Evolutionary conservation across 2,329 filamentous ascomycete species (phyloP).

Genomic region (Pseudocercospora musae): DNA sequence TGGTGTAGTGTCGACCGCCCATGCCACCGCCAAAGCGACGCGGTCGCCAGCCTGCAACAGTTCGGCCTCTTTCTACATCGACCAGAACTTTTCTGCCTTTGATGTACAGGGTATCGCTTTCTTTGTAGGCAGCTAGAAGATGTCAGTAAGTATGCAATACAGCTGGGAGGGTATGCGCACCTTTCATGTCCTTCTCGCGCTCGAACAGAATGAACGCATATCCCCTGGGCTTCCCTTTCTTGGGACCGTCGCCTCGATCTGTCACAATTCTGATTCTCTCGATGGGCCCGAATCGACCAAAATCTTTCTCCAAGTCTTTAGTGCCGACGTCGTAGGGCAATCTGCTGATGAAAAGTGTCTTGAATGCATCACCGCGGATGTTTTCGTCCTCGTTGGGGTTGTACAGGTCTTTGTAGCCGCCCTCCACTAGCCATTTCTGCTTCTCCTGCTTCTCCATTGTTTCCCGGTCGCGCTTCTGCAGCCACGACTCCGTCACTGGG

Average conservation of each 20-base stretch:
- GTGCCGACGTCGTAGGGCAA: constrained; percentile 86
- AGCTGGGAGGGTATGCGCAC: constrained; percentile 51
- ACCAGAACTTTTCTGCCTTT: constrained; percentile 89
- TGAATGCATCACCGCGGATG: constrained; percentile 89
- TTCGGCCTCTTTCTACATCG: constrained; percentile 93
- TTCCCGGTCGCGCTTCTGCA: constrained; percentile 79
- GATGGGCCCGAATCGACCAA: constrained; percentile 88
- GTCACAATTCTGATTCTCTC: constrained; percentile 74
- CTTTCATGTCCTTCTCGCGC: constrained; percentile 98
- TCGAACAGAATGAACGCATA: constrained; percentile 98
- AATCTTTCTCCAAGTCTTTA: constrained; percentile 90
- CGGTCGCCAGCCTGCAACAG: constrained; percentile 89
- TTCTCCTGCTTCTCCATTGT: constrained; percentile 74
- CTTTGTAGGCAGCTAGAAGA: constrained; percentile 80
- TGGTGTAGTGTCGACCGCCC: constrained; percentile 89
- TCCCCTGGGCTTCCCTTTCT: constrained; percentile 52
- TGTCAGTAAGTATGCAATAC: constrained; percentile 36
- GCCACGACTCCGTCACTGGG: constrained; percentile 86
- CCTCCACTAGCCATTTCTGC: constrained; percentile 60
- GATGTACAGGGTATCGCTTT: constrained; percentile 55
- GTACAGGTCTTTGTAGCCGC: constrained; percentile 64
- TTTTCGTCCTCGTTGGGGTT: constrained; percentile 82
- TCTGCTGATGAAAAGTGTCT: constrained; percentile 87
- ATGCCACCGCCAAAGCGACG: constrained; percentile 87
- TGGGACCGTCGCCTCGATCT: constrained; percentile 75